Base-by-base conservation (phyloP, 1,284 basidiomycete species). In the Lignosus rhinocerotis region DNA sequence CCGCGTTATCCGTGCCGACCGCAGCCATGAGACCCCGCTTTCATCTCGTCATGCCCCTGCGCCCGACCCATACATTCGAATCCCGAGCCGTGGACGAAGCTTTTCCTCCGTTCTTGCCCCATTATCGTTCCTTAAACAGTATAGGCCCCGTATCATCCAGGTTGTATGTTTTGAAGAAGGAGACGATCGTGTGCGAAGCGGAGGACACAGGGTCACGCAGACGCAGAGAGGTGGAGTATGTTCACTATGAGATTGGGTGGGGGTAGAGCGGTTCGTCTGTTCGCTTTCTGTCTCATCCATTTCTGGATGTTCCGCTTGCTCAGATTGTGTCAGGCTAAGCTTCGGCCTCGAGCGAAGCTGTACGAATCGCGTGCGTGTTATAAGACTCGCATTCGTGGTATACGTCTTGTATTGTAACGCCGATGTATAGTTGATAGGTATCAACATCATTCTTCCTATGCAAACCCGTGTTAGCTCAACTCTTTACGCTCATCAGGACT, bases 31-130 rank as follows among this genome's bases (percentile, higher is more conserved):
- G 53, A 14, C 68, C 75, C 10, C 66, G 66, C 17, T 93, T 94
- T 69, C 89, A 92, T 64, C 80, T 93, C 12, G 79, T 93, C 42
- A 82, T 93, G 32, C 90, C 92, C 0, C 78, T 90, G 0, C 87
- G 92, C 0, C 70, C 76, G 0, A 90, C 87, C 0, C 89, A 92
- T 64, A 65, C 73, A 0, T 68, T 68, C 6, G 92, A 93, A 72
- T 84, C 82, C 0, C 73, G 68, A 31, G 80, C 80, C 0, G 70
- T 93, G 34, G 85, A 88, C 58, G 66, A 68, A 2, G 77, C 83
- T 0, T 93, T 93, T 68, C 74, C 75, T 1, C 60, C 53, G 59
- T 43, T 49, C 62, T 48, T 38, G 50, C 43, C n/a, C 45, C 53
- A 16, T 0, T 21, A 19, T 9, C 10, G 12, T 5, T 21, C 6